Evolutionary conservation across 2,329 filamentous ascomycete species (phyloP), one percentile per base, ranked within the genome.

Genomic region (Stemphylium beticola): DNA sequence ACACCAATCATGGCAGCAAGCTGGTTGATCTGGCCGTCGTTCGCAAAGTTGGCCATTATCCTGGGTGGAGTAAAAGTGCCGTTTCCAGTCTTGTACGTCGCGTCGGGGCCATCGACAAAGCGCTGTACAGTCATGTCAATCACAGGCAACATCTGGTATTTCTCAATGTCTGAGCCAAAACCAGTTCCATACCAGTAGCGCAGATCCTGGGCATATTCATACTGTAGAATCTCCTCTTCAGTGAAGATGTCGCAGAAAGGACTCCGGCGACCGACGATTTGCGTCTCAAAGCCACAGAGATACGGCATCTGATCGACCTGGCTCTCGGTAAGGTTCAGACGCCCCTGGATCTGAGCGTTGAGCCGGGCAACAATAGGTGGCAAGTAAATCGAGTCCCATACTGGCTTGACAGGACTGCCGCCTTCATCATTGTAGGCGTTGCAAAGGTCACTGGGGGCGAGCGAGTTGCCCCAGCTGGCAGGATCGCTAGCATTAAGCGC

Each of bases 261-360:
- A 4, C 85, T 88, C 14, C 57, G 62, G 2, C 74, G 75, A 1
- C 87, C 87, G 0, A 79, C 85, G 59, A 90, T 88, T 64, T 90
- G 87, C 3, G 82, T 85, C 64, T 91, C 87, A 55, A 88, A 90
- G 4, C 86, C 87, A 62, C 87, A 91, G n/a, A 89, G 78, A 62
- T 90, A 89, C 0, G 86, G 86, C 44, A 90, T 85, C 39, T 82
- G 80, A 7, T 75, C 77, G 37, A 87, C 76, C 53, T 89, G 85
- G 1, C 71, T 74, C 29, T 80, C 74, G 0, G 78, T 80, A 31
- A 89, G 78, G 1, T 80, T 81, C 31, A 89, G 79, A 34, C 80
- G 77, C 1, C 86, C 85, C 0, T 72, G 64, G 29, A 88, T 79
- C 31, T 84, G 67, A 5, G 73, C 65, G 60, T 87, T 83, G 41